Conservation (phyloP, 1,284 basidiomycete genomes). For the Tausonia pullulans region DNA sequence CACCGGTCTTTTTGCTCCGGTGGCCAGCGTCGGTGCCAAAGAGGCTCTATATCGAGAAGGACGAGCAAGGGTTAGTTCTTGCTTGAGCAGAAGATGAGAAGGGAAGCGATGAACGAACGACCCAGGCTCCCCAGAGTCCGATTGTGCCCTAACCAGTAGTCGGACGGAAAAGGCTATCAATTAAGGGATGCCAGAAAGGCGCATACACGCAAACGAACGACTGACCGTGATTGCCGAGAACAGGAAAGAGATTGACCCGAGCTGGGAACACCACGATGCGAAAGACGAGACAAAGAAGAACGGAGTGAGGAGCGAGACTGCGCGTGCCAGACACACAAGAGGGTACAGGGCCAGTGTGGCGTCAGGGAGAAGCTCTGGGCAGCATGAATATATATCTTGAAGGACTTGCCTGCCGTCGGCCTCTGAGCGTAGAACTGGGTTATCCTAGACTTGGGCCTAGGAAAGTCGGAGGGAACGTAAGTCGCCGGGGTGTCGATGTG, state of each 20-base stretch:
- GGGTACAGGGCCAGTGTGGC: no score
- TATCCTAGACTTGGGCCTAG: background rate
- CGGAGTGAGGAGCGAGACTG: conserved; percentile 8
- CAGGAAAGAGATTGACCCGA: background rate
- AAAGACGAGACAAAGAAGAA: conserved; percentile 6
- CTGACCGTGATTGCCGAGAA: background rate
- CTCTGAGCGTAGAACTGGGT: background rate
- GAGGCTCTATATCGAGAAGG: background rate
- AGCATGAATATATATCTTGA: background rate
- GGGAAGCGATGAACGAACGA: background rate
- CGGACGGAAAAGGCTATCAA: no score
- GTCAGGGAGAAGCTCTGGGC: background rate
- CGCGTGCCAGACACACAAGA: background rate
- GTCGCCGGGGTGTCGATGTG: conserved; percentile 3
- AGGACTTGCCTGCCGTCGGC: background rate
- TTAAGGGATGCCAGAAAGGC: no score
- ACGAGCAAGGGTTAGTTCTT: no score
- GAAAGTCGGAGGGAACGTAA: background rate
- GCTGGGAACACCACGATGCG: background rate
- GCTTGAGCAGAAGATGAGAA: no score
- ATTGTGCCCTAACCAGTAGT: background rate
- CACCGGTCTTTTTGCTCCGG: conserved; percentile 6
- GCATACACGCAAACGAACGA: background rate
- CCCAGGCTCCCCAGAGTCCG: conserved; percentile 6
- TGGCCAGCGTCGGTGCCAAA: conserved; percentile 11